phyloP scores from a whole-genome alignment of 2,329 filamentous ascomycete genomes.

The Talaromyces sp. region DNA sequence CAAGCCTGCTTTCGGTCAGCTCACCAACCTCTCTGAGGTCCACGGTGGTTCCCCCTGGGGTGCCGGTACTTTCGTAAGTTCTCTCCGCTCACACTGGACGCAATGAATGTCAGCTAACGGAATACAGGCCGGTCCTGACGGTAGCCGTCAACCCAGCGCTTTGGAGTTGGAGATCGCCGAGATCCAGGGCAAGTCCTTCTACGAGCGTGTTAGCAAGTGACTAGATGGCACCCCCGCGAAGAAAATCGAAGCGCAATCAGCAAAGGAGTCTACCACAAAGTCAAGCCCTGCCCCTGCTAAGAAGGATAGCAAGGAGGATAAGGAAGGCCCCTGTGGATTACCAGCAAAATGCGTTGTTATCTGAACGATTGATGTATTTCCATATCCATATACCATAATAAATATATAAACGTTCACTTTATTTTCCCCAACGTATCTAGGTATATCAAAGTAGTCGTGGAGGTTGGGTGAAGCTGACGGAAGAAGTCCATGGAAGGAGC shows the following conservation, averaged over 20 bases:
- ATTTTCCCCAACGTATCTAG: neutral
- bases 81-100: neutral
- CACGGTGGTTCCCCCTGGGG: conserved; percentile 90
- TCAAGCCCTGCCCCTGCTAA: conserved; percentile 33
- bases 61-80: conserved; percentile 76
- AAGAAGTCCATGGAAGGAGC: neutral
- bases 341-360: conserved; percentile 68
- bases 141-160: conserved; percentile 72
- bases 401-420: neutral
- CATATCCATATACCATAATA: conserved; percentile 14
- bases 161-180: conserved; percentile 76
- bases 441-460: neutral
- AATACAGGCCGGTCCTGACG: conserved; percentile 57
- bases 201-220: conserved; percentile 76
- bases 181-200: conserved; percentile 83
- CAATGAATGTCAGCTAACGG: conserved; percentile 17
- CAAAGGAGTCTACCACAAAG: conserved; percentile 20
- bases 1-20: conserved; percentile 67
- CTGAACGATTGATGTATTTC: conserved; percentile 42
- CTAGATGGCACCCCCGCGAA: conserved; percentile 60
- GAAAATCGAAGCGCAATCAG: conserved; percentile 22
- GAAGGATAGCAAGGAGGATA: conserved; percentile 45
- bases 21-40: conserved; percentile 71
- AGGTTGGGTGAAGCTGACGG: neutral
- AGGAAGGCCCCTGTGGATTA: conserved; percentile 69